Evolutionary conservation across 768 basidiomycete genomes (phyloP).

Genomic region (Russula foetens): DNA sequence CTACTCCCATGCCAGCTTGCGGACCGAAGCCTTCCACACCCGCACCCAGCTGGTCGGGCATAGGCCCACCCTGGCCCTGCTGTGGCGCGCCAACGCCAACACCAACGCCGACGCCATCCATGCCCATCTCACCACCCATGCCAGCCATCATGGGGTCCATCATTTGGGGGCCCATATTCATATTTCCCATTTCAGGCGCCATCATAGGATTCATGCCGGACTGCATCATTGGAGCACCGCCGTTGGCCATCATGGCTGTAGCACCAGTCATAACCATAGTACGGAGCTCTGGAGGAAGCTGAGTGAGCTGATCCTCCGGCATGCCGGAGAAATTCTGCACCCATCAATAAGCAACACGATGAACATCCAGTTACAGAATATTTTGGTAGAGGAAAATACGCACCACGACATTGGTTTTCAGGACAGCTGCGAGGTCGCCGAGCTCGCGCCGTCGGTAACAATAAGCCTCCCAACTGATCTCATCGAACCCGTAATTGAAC

Average conservation of each 20-base stretch:
- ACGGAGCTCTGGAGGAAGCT: slow-evolving; percentile 72
- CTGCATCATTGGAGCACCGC: slow-evolving; percentile 36
- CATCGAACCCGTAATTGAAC: slow-evolving; percentile 99
- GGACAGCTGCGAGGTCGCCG: slow-evolving; percentile 68
- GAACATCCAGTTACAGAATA: not conserved
- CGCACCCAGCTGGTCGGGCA: slow-evolving; percentile 20
- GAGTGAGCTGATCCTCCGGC: slow-evolving; percentile 72
- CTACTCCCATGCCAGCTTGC: slow-evolving; percentile 14
- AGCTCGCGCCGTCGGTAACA: slow-evolving; percentile 76
- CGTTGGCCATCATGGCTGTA: slow-evolving; percentile 66
- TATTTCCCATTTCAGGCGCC: slow-evolving; percentile 17
- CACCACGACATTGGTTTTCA: slow-evolving; percentile 80
- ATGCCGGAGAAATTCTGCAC: slow-evolving; percentile 70
- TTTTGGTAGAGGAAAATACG: slow-evolving; percentile 24
- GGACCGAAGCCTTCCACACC: slow-evolving; percentile 14
- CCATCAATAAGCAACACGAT: not conserved
- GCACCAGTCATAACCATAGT: slow-evolving; percentile 85
- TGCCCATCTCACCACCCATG: slow-evolving; percentile 65
- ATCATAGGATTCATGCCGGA: slow-evolving; percentile 28
- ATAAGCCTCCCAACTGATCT: slow-evolving; percentile 91
- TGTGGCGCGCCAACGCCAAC: slow-evolving; percentile 19
- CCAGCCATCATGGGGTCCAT: slow-evolving; percentile 71
- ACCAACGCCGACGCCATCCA: slow-evolving; percentile 26
- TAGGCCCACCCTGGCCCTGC: slow-evolving; percentile 16
- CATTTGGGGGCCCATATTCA: slow-evolving; percentile 21